Evolutionary conservation across 768 basidiomycete genomes (phyloP), one percentile per base, ranked within the genome.

Genomic region (Tulasnella sp.): DNA sequence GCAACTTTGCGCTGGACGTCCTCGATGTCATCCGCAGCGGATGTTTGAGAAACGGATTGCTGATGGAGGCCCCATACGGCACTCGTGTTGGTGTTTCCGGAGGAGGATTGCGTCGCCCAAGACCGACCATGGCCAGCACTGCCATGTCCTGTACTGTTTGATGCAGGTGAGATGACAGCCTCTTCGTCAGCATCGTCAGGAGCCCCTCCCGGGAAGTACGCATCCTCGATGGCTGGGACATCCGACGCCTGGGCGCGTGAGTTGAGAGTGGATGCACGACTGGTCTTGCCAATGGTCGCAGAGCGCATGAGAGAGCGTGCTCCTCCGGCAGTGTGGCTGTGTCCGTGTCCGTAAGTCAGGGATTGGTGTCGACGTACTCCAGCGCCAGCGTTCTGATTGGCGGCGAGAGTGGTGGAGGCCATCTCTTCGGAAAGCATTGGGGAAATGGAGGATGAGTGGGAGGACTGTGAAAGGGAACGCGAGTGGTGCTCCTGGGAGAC

Each of bases 351-450:
- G 46, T 65, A 80, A 23, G 83, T 90, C 48, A 90, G 75, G 56
- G 83, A 86, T 57, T 83, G 82, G 67, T 89, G 85, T 58, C 88
- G 75, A 37, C 88, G 82, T 25, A 91, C 85, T 46, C 77, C 77
- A 37, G 48, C 60, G 15, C 48, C 58, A 12, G 34, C 0, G 83
- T 77, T 42, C 15, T 31, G 58, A 11, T 48, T 15, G 12, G 23
- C 29, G 12, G 48, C 14, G n/a, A 50, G 23, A 21, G 58, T 31
- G 9, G 51, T 14, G 31, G 46, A 21, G 4, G 48, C 39, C 3
- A 40, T 19, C 7, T 59, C 62, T 31, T 58, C 43, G n/a, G 57
- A 21, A 23, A 39, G 25, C 39, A 50, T 43, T 29, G 57, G 32
- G 70, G 77, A n/a, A 77, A 75, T 9, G 84, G 80, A 52, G 86